Evolutionary conservation across 2,329 filamentous ascomycete species (phyloP), one percentile per base, ranked within the genome.

Genomic region (Microdochium trichocladiopsis): DNA sequence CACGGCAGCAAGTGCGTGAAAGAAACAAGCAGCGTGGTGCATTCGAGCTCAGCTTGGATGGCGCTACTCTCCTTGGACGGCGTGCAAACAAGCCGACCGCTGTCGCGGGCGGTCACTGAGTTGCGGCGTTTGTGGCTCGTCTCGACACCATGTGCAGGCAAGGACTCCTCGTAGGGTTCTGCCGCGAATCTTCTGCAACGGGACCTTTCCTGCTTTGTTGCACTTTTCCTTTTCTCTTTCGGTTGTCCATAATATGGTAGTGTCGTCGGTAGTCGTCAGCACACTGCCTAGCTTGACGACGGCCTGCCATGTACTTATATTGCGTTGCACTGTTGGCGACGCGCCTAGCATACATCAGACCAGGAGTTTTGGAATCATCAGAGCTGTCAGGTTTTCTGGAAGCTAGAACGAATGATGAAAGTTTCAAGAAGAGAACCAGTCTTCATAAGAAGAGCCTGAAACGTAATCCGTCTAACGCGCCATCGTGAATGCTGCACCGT

Each of bases 41-140:
- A 0, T 99, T 99, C 60, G 94, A 99, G 70, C 79, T 99, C 48
- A 96, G 84, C 64, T 74, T 99, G 36, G 90, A 95, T 58, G 94
- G 94, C 52, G 89, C 94, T 1, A 97, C 92, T 1, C 71, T 99
- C 50, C 75, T 99, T 4, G 92, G 92, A 28, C 83, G 92, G 60
- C 72, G 83, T 54, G 75, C 74, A 22, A 75, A 78, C 60, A 82
- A 84, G 61, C 69, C 79, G 47, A 68, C 75, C 23, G 72, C 75
- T 54, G 72, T 66, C 28, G 72, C 72, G 47, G 72, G 65, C 25
- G 62, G 65, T 37, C 47, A 33, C n/a, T 64, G 48, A 31, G 28
- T n/a, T n/a, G n/a, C n/a, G n/a, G n/a, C n/a, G n/a, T n/a, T n/a
- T n/a, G n/a, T n/a, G n/a, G n/a, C n/a, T n/a, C n/a, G n/a, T n/a